Evolutionary conservation across 257 asterid genomes (phyloP), one percentile per base, ranked within the genome.

Genomic region (Primulina eburnea): DNA sequence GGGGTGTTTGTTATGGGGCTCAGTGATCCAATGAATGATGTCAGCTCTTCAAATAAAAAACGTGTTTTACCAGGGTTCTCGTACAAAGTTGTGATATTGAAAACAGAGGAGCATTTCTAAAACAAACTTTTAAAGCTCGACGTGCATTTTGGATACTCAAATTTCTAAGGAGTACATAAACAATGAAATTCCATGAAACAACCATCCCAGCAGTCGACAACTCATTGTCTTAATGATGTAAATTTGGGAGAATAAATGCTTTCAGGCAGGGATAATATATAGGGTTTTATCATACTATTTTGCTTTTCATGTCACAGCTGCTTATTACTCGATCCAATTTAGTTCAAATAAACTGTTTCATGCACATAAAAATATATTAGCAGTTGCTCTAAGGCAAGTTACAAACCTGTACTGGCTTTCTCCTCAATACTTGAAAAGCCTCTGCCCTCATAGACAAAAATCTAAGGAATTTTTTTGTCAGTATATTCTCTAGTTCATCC

Each of bases 401-500:
- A 69, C 67, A 69, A 72, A 89, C 97, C 92, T 87, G 96, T 56
- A 94, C 97, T 0, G 97, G 97, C 85, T 91, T 94, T 85, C 99
- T 89, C 89, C 97, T 88, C 70, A 94, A 80, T 50, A 94, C 99
- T 82, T 91, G 97, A 83, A 94, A 94, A 29, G 97, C 99, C 86
- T 94, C 97, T 2, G 99, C 97, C 80, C 99, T 86, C 97, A 94
- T 94, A 29, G 97, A 94, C 76, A 90, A 86, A 84, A 94, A 94
- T 67, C 99, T 84, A 62, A 94, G 97, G 40, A 94, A 94, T 83
- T 94, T 94, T 76, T 94, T 94, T 17, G 99, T 87, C 69, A 94
- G 80, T 75, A 94, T 91, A 82, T 94, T 94, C 87, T 94, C 97
- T 70, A 94, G 97, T 84, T 94, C 97, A 87, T 94, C 99, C 8